Base-by-base conservation (phyloP, 306 rosid genomes). In the Lupinus albus region DNA sequence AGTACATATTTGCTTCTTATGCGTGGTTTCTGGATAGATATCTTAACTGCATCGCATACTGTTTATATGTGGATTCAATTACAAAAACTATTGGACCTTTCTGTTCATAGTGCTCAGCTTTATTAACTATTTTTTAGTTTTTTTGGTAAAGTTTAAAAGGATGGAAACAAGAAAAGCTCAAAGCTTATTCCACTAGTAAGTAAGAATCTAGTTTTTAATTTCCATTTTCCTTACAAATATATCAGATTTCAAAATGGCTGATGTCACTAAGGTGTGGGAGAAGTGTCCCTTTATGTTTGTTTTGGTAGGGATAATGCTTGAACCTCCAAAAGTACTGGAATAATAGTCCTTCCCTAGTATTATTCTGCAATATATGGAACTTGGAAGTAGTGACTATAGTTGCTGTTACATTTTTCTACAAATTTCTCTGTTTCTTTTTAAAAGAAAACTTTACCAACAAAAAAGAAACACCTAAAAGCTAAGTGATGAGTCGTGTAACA, bases 161-260 rank as follows among this genome's bases (percentile, higher is more conserved):
- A 17, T 20, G 45, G 17, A 49, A 39, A 39, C 12, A 1, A 10
- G 45, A 39, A 50, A 21, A 38, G 12, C 18, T 20, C 49, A 49
- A 10, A 39, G 50, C 53, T 61, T 61, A 61, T 50, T 49, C 59
- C 61, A 35, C 36, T 35, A 35, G 25, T 44, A 35, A 46, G 45
- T 11, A 53, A 38, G 25, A 25, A 14, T 25, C 6, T 25, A 25
- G 30, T 25, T 25, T 2, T 25, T 25, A 25, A 25, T 25, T 25
- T 25, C 30, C 30, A 25, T 53, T 10, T 36, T 51, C 33, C 16
- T 25, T 0, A 54, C 4, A 36, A 8, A 15, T n/a, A 18, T 6
- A 18, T 50, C 11, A 7, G 48, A 50, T 50, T 38, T 32, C 49
- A 50, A 16, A 33, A 50, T 3, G 8, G 25, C 8, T 7, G 1